Evolutionary conservation across 1,284 basidiomycete genomes (phyloP).

Genomic region (Naganishia sp.): DNA sequence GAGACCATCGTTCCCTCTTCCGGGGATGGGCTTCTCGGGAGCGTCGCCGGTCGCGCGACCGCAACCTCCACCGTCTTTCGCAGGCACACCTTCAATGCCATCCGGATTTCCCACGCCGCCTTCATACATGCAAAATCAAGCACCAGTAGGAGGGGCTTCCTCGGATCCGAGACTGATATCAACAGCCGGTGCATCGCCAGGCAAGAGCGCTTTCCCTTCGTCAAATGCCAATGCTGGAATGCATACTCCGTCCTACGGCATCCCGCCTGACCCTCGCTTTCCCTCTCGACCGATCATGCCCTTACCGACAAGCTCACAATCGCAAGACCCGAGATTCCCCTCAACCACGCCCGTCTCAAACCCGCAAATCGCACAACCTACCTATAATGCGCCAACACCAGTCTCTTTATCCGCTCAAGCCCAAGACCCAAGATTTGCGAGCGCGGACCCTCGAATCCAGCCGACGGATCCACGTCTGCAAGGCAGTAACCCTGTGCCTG

Average conservation of each 20-base stretch:
- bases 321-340: slow-evolving; percentile 6
- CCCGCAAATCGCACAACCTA: not conserved
- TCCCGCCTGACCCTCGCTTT: not conserved
- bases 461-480: slow-evolving; percentile 6
- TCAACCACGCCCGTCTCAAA: slow-evolving; percentile 1
- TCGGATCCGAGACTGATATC: not conserved
- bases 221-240: not conserved
- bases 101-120: not conserved
- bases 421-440: not conserved
- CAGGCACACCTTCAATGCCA: not conserved
- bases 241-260: not conserved
- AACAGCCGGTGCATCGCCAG: not conserved
- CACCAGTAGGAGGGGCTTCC: not conserved
- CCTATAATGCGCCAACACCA: not conserved
- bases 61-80: not conserved
- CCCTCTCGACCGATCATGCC: not conserved
- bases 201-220: not conserved
- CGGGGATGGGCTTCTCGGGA: slow-evolving; percentile 6
- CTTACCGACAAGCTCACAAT: not conserved
- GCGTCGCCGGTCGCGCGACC: slow-evolving; percentile 5
- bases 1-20: not conserved
- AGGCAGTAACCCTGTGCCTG: not conserved
- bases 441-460: not conserved
- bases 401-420: not conserved
- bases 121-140: not conserved